Base-by-base conservation (phyloP, 73 alveolate species). In the Breviolum minutum region DNA sequence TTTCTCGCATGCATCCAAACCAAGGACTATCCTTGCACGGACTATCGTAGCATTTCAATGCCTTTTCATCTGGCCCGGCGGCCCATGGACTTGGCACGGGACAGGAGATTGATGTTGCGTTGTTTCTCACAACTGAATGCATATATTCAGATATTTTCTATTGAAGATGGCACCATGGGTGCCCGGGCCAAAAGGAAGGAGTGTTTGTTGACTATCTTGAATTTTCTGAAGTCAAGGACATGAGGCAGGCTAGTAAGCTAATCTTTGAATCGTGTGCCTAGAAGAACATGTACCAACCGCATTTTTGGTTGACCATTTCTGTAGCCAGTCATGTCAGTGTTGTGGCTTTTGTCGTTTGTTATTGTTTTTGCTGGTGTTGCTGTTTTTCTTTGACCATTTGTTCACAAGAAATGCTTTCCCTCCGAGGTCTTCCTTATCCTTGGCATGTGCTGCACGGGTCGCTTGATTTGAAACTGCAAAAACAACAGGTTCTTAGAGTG, bases 361-460 rank as follows among this genome's bases (percentile, higher is more conserved):
- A 3, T 40, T 40, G 54, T 40, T 40, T 0, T 40, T 40, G 54
- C 3, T 40, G 54, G 54, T 40, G 54, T 40, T 68, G 77, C 4
- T 68, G 77, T 4, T 1, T 68, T 68, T 68, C 77, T 14, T 2
- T 17, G 1, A 68, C 3, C 54, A 40, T 40, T 2, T 40, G 0
- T 40, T n/a, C n/a, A n/a, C 54, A 40, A 40, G 5, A 40, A 3
- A 40, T 24, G 82, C n/a, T n/a, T 73, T 0, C 30, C 69, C 19
- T 54, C 20, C 69, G 73, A 92, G 98, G 98, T 92, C 81, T 92
- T 92, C 27, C 19, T 92, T 79, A 92, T 92, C 27, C 26, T 92
- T 40, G 98, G 98, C 19, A 92, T 92, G 98, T 92, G 98, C 89
- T 92, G 98, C 98, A 92, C 98, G 2, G 98, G 98, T 40, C 30